Evolutionary conservation across 306 rosid genomes (phyloP).

Genomic region (Trifolium subterraneum): DNA sequence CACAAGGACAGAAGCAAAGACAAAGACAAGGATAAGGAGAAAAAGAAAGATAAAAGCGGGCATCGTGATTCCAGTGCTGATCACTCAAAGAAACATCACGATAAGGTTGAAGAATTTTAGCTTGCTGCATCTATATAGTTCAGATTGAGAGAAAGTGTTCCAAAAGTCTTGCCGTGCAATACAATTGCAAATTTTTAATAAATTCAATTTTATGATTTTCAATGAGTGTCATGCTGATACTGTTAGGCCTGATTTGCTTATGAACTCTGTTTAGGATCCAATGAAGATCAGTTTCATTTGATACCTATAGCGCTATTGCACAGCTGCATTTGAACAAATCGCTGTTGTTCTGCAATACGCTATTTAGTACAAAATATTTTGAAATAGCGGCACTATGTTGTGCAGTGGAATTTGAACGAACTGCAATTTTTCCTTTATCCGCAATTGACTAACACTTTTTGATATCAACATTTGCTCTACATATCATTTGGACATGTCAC

Average conservation of each 20-base stretch:
- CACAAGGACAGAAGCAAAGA: conserved; percentile 89
- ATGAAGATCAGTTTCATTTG: conserved; percentile 19
- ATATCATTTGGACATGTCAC: conserved; percentile 19
- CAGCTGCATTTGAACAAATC: not conserved
- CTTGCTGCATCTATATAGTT: conserved; percentile 38
- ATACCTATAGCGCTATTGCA: not conserved
- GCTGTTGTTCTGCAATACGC: not conserved
- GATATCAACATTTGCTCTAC: conserved; percentile 11
- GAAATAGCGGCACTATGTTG: not conserved
- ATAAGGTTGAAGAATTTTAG: conserved; percentile 69
- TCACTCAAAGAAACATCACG: conserved; percentile 89
- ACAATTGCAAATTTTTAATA: conserved; percentile 10
- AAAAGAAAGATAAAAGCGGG: conserved; percentile 84
- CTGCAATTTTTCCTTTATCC: not conserved
- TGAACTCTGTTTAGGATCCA: conserved; percentile 15
- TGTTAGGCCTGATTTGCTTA: conserved; percentile 26
- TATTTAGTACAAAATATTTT: not conserved
- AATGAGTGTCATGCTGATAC: not conserved
- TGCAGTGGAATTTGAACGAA: not conserved
- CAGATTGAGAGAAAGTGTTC: conserved; percentile 21
- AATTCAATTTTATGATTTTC: conserved; percentile 20
- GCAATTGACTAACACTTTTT: not conserved
- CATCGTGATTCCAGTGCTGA: conserved; percentile 87
- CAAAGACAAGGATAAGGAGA: conserved; percentile 81
- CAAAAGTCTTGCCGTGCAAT: conserved; percentile 22